A percentile compares a stretch with the other conserved stretches of the same genome.
Conservation (phyloP, 169 alveolate genomes). For the Eimeria necatrix region DNA sequence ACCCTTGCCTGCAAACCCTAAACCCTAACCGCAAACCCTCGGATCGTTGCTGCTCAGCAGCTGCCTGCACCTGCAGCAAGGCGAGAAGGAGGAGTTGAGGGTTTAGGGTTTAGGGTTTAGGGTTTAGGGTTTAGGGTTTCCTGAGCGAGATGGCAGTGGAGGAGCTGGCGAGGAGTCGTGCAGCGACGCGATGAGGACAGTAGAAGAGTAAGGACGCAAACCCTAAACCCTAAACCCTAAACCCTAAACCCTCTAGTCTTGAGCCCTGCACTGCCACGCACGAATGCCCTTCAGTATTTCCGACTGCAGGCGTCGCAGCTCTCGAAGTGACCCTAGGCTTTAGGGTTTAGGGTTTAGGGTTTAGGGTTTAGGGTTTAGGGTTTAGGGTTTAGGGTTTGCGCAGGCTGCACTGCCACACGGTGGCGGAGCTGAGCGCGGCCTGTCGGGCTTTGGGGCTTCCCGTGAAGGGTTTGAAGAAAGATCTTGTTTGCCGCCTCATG, state of each 20-base stretch:
- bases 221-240: neutral
- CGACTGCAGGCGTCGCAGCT: neutral
- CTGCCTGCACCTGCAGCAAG: conserved; percentile 1
- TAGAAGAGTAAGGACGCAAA: conserved; percentile 35
- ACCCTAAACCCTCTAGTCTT: neutral
- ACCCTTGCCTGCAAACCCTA: neutral
- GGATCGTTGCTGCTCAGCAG: too few relatives aligned
- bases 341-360: neutral
- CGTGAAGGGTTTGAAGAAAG: conserved; percentile 45
- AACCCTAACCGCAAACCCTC: neutral
- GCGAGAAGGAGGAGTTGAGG: neutral
- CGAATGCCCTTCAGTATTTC: neutral
- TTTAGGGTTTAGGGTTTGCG: neutral
- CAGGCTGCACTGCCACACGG: conserved; percentile 67
- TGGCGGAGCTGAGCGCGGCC: conserved; percentile 36
- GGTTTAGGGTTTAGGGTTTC: neutral
- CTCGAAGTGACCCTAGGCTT: neutral
- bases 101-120: conserved; percentile 28
- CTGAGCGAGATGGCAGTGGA: conserved; percentile 54
- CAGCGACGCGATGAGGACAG: conserved; percentile 45
- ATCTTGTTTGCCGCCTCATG: conserved; percentile 22
- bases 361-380: neutral
- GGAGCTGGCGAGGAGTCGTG: neutral
- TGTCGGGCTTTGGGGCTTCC: conserved; percentile 51
- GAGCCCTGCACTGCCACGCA: too few relatives aligned